A percentile compares a stretch with the other conserved stretches of the same genome.
Evolutionary conservation across 1,139 yeast species (phyloP).

Genomic region (Taphrina communis): DNA sequence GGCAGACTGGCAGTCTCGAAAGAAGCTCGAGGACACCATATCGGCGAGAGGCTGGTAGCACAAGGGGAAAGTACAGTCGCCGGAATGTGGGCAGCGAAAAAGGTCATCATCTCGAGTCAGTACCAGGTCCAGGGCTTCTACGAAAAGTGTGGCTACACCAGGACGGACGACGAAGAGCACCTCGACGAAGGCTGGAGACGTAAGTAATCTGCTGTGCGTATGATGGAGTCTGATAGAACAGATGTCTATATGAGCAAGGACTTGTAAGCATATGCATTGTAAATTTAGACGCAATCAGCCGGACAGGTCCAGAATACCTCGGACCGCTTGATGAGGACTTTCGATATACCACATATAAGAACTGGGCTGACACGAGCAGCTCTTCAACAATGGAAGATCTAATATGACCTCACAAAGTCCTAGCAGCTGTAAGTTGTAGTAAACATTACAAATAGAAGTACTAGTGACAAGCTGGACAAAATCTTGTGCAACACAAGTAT

Average conservation of each 20-base stretch:
- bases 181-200: slow-evolving; percentile 38
- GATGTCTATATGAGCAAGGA: slow-evolving; percentile 11
- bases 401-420: too few species aligned
- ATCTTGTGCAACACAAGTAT: not conserved
- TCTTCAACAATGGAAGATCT: too few species aligned
- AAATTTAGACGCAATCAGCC: too few species aligned
- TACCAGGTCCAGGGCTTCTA: slow-evolving; percentile 36
- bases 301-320: too few species aligned
- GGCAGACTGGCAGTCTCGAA: slow-evolving; percentile 35
- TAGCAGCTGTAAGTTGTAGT: too few species aligned
- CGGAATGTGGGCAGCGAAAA: slow-evolving; percentile 9
- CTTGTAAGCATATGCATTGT: not conserved
- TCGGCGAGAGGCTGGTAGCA: slow-evolving; percentile 17
- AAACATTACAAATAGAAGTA: too few species aligned
- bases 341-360: too few species aligned
- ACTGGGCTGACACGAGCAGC: too few species aligned
- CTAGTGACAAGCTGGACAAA: too few species aligned
- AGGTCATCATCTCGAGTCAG: slow-evolving; percentile 25
- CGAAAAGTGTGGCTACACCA: slow-evolving; percentile 23
- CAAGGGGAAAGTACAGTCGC: slow-evolving; percentile 15
- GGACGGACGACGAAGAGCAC: slow-evolving; percentile 22
- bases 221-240: not conserved
- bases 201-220: not conserved
- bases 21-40: slow-evolving; percentile 22
- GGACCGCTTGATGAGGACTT: too few species aligned